These are phyloP conservation scores for Psilocybe subaeruginosa DNA, from an alignment of 768 basidiomycete species.

Conservation along the genomic window DNA sequence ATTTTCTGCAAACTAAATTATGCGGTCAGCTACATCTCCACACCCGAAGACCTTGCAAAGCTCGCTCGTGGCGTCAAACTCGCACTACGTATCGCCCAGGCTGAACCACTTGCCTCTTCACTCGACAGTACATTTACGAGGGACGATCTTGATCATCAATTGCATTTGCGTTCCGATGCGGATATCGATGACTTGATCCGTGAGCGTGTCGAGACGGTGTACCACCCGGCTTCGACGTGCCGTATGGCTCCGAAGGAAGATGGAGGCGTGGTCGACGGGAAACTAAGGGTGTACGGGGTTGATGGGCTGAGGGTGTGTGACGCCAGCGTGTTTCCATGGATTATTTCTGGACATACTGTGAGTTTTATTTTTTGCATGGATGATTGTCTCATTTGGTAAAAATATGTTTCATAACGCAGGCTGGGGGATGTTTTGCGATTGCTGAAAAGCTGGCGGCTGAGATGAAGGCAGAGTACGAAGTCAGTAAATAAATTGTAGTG, in stretches of 20 bases:
- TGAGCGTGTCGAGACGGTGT: slow-evolving; percentile 45
- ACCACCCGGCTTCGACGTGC: slow-evolving; percentile 47
- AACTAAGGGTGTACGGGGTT: slow-evolving; percentile 46
- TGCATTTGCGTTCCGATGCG: slow-evolving; percentile 35
- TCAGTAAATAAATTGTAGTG: background rate
- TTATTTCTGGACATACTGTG: slow-evolving; percentile 44
- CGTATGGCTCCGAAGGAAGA: slow-evolving; percentile 43
- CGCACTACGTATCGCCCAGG: slow-evolving; percentile 34
- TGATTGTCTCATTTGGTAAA: background rate
- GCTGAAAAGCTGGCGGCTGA: slow-evolving; percentile 38
- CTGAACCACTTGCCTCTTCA: slow-evolving; percentile 34
- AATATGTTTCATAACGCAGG: slow-evolving; percentile 17
- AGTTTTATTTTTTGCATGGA: slow-evolving; percentile 9
- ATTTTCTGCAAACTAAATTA: background rate
- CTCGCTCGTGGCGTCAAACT: slow-evolving; percentile 41
- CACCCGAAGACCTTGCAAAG: slow-evolving; percentile 38
- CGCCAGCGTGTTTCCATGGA: slow-evolving; percentile 40
- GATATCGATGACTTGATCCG: slow-evolving; percentile 39
- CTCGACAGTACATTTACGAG: slow-evolving; percentile 33
- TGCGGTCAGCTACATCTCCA: slow-evolving; percentile 36
- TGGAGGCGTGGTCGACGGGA: slow-evolving; percentile 45
- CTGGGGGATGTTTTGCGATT: slow-evolving; percentile 33
- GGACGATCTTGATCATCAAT: slow-evolving; percentile 35
- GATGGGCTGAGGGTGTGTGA: slow-evolving; percentile 45
- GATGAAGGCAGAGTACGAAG: slow-evolving; percentile 26